phyloP scores from a whole-genome alignment of 495 filamentous ascomycete genomes.

The Tricharina praecox region DNA sequence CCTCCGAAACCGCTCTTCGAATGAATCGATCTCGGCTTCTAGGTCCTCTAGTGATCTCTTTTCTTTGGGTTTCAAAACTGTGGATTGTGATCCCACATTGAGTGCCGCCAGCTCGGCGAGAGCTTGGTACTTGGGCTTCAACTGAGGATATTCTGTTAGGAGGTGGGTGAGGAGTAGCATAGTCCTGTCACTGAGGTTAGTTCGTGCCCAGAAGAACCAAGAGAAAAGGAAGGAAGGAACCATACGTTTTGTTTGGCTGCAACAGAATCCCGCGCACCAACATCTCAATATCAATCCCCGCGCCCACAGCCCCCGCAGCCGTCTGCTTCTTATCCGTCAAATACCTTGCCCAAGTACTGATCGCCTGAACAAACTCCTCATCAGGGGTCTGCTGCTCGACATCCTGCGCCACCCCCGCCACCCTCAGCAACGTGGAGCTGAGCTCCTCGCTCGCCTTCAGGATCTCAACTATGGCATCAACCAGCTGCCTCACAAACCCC shows the following conservation, averaged over 20 bases:
- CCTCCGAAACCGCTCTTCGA: constrained; percentile 16
- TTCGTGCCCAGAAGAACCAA: neutral
- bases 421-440: neutral
- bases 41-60: constrained; percentile 13
- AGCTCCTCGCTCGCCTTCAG: constrained; percentile 8
- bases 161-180: constrained; percentile 19
- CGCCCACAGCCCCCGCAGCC: neutral
- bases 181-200: constrained; percentile 10
- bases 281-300: constrained; percentile 12
- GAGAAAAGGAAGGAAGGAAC: neutral
- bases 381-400: neutral
- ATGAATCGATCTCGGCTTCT: constrained; percentile 22
- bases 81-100: constrained; percentile 16
- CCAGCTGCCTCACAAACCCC: constrained; percentile 12
- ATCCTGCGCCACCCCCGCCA: neutral
- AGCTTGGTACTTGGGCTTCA: constrained; percentile 14
- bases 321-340: constrained; percentile 13
- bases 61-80: constrained; percentile 2
- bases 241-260: constrained; percentile 19
- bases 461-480: constrained; percentile 19
- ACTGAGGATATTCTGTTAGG: constrained; percentile 7
- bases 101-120: constrained; percentile 15
- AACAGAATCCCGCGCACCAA: constrained; percentile 17
- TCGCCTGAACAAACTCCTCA: constrained; percentile 16
- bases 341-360: constrained; percentile 15